Conservation (phyloP, 345 rosid species). For the Punica granatum region DNA sequence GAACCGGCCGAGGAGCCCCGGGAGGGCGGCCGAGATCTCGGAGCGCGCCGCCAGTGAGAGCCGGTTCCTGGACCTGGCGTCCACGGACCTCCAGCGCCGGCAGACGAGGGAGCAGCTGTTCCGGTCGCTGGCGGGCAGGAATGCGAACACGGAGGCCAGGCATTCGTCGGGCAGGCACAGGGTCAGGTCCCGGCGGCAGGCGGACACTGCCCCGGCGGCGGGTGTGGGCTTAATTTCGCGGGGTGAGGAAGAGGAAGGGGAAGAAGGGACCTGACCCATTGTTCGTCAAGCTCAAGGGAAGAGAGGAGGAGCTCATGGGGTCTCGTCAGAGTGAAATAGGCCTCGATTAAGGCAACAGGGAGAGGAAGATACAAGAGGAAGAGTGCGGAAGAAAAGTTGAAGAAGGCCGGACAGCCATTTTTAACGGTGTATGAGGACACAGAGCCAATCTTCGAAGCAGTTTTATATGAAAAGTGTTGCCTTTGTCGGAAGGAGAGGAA, state of each 20-base stretch:
- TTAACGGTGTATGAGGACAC: not conserved
- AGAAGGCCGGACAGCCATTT: not conserved
- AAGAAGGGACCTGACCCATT: constrained; percentile 26
- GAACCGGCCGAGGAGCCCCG: constrained; percentile 31
- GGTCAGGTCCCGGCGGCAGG: constrained; percentile 13
- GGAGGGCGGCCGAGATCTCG: constrained; percentile 22
- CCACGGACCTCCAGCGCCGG: constrained; percentile 28
- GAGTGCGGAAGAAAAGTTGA: not conserved
- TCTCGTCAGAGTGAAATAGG: not conserved
- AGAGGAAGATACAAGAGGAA: not conserved
- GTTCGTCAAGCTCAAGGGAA: not conserved
- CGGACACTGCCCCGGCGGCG: constrained; percentile 1
- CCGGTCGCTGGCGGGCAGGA: constrained; percentile 20
- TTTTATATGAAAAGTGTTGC: too few species aligned
- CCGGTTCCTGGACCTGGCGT: constrained; percentile 21
- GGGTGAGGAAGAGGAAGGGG: constrained; percentile 7
- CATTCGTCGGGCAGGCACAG: constrained; percentile 22
- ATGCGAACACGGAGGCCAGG: constrained; percentile 21
- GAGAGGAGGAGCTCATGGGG: not conserved
- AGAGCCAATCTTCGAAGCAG: too few species aligned
- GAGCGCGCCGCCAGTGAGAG: constrained; percentile 19
- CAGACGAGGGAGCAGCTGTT: constrained; percentile 29
- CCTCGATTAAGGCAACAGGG: not conserved
- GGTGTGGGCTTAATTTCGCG: constrained; percentile 2
- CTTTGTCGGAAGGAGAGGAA: too few species aligned